Evolutionary conservation across 345 rosid genomes (phyloP), one percentile per base, ranked within the genome.

Genomic region (Citropsis articulata): DNA sequence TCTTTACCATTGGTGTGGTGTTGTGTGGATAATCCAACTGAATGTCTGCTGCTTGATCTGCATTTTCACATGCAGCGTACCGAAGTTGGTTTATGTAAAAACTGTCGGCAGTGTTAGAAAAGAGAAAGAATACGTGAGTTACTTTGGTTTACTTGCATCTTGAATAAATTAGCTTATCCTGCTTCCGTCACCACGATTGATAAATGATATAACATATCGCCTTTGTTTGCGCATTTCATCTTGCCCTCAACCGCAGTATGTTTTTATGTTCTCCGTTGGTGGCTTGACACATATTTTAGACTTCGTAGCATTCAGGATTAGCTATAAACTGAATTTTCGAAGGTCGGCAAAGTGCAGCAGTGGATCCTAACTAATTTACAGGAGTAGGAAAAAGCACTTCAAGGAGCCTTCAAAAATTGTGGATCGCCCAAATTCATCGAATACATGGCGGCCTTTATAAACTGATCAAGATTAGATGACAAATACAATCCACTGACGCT

Each of bases 11-110:
- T 55, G 21, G 3, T 22, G 66, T 67, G 60, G 35, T 12, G 71
- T 69, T 67, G 19, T 33, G 24, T 59, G 21, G 22, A 75, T 72
- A 77, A 67, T 38, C 55, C 24, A 38, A 31, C 73, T 55, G 65
- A 35, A 73, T 68, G 14, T 50, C 9, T 74, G 72, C 50, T 82
- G 77, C 68, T 66, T 75, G 79, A 50, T 78, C 81, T 70, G 67
- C 79, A 24, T 24, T 72, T 77, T 69, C 68, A 24, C 81, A 80
- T 78, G 72, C 16, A 70, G 74, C 9, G 53, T 40, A 40, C 35
- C 74, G 22, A 72, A 65, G 73, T 69, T 78, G 63, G 67, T 62
- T 67, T 77, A 30, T 87, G 81, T 67, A 79, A 81, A 80, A 69
- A 40, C 75, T 74, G 4, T 64, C 71, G 56, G 53, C 75, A 75